Percentiles rank a stretch among this genome's conserved stretches.
Conservation (phyloP, 768 basidiomycete species). For the Leccinum olivaceopallidum region DNA sequence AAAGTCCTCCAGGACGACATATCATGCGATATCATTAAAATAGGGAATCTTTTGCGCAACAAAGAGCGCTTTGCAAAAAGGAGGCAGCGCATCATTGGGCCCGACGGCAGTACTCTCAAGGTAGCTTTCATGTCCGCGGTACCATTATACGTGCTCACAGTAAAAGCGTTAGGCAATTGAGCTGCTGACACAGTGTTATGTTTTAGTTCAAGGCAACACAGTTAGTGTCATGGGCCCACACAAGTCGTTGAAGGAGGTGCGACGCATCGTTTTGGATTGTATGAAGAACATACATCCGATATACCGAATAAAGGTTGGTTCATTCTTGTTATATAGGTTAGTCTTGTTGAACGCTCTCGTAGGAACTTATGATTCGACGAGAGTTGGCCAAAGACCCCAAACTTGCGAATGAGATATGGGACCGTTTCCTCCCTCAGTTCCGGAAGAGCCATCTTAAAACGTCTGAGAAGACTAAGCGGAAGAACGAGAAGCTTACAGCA, state of each 20-base stretch:
- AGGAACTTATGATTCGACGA: slow-evolving; percentile 98
- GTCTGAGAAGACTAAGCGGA: slow-evolving; percentile 89
- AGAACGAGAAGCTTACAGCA: slow-evolving; percentile 68
- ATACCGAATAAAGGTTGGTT: slow-evolving; percentile 89
- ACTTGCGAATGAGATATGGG: slow-evolving; percentile 92
- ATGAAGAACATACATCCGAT: slow-evolving; percentile 99
- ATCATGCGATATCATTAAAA: slow-evolving; percentile 98
- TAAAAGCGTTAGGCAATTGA: slow-evolving; percentile 81
- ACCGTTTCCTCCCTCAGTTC: slow-evolving; percentile 96
- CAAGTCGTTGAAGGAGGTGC: slow-evolving; percentile 94
- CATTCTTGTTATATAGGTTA: not conserved
- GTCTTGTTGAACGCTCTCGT: not conserved
- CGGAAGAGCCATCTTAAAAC: slow-evolving; percentile 90
- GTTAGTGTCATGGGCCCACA: slow-evolving; percentile 98
- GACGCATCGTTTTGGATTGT: slow-evolving; percentile 95
- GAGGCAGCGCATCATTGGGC: slow-evolving; percentile 94
- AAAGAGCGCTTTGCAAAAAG: slow-evolving; percentile 97
- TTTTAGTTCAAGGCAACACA: slow-evolving; percentile 96
- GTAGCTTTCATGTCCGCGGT: slow-evolving; percentile 39
- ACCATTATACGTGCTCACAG: slow-evolving; percentile 2
- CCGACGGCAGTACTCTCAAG: slow-evolving; percentile 96
- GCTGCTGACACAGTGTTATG: slow-evolving; percentile 93
- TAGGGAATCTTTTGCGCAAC: slow-evolving; percentile 90
- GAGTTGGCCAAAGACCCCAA: slow-evolving; percentile 99
- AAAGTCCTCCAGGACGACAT: slow-evolving; percentile 88